A percentile compares a stretch with the other conserved stretches of the same genome.
These are phyloP conservation scores for Kingdonia uniflora DNA, from an alignment of 164 flowering plant genomes.

Conservation along the genomic window DNA sequence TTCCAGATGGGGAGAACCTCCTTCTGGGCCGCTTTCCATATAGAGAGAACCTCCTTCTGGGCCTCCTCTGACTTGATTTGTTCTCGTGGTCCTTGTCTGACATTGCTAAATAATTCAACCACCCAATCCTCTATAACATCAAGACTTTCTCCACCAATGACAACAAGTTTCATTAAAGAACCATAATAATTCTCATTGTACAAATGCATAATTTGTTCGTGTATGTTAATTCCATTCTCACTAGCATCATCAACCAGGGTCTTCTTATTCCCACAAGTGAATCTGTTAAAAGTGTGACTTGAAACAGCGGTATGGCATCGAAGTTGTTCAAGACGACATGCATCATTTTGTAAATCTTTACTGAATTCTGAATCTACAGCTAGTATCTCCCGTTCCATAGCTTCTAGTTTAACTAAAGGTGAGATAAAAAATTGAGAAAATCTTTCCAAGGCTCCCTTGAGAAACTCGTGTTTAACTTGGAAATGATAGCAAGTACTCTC, in stretches of 20 bases:
- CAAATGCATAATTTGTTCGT: conserved; percentile 59
- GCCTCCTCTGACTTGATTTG: conserved; percentile 23
- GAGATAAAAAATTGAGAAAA: conserved; percentile 94
- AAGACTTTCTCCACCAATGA: conserved; percentile 93
- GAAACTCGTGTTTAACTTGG: conserved; percentile 85
- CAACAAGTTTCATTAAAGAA: conserved; percentile 81
- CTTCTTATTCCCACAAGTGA: conserved; percentile 93
- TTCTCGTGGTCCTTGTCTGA: conserved; percentile 35
- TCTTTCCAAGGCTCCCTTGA: conserved; percentile 76
- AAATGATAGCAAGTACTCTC: conserved; percentile 95
- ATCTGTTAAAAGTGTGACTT: conserved; percentile 73
- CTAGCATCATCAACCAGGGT: conserved; percentile 70
- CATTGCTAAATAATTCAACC: conserved; percentile 51
- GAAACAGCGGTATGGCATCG: conserved; percentile 81
- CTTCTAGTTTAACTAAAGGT: conserved; percentile 84
- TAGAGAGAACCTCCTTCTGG: too few relatives aligned
- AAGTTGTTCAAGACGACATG: conserved; percentile 95
- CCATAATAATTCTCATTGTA: conserved; percentile 67
- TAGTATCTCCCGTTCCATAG: conserved; percentile 93
- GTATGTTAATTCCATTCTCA: conserved; percentile 76
- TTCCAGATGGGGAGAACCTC: conserved; percentile 59
- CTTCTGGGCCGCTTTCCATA: conserved; percentile 50
- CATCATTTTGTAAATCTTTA: conserved; percentile 87
- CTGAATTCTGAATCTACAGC: conserved; percentile 98
- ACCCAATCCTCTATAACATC: conserved; percentile 86